Percentiles rank a stretch among this genome's conserved stretches.
These are phyloP conservation scores for Podospora conica DNA, from an alignment of 495 filamentous ascomycete species.

Conservation along the genomic window DNA sequence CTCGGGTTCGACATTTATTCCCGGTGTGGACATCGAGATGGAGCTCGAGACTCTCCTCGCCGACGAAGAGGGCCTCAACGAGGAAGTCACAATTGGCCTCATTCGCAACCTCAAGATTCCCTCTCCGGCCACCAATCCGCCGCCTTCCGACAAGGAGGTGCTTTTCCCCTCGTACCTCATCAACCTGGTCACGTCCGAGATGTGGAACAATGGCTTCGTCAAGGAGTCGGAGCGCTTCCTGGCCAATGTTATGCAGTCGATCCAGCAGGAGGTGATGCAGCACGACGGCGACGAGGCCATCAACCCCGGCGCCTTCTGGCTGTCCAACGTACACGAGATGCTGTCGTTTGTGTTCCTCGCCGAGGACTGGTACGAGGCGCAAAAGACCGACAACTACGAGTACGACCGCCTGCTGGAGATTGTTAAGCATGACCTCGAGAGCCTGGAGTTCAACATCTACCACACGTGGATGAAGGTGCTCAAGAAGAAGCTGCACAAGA, in stretches of 20 bases:
- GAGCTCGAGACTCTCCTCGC: conserved; percentile 90
- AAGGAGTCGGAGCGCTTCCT: conserved; percentile 99
- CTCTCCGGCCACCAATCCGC: conserved; percentile 70
- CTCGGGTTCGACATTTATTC: conserved; percentile 60
- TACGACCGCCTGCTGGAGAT: conserved; percentile 97
- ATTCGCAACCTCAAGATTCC: conserved; percentile 97
- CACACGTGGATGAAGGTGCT: conserved; percentile 99
- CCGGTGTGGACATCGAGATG: conserved; percentile 79
- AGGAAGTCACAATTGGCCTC: conserved; percentile 91
- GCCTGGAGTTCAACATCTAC: conserved; percentile 99
- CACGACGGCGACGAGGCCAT: conserved; percentile 96
- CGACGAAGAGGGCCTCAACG: conserved; percentile 90
- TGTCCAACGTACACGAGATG: conserved; percentile 99
- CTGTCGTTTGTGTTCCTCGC: conserved; percentile 98
- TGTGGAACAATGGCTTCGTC: conserved; percentile 99
- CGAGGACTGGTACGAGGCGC: conserved; percentile 98
- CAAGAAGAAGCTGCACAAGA: conserved; percentile 98
- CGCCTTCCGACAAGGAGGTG: conserved; percentile 95
- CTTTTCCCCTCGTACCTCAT: conserved; percentile 98
- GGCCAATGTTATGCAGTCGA: conserved; percentile 98
- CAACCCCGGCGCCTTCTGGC: conserved; percentile 97
- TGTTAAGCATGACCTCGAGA: conserved; percentile 97
- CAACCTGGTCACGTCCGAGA: conserved; percentile 97
- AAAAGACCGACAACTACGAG: conserved; percentile 98
- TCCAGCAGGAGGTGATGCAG: conserved; percentile 98